These are phyloP conservation scores for Magnolia kwangsiensis DNA, from an alignment of 164 flowering plant genomes.

Conservation along the genomic window DNA sequence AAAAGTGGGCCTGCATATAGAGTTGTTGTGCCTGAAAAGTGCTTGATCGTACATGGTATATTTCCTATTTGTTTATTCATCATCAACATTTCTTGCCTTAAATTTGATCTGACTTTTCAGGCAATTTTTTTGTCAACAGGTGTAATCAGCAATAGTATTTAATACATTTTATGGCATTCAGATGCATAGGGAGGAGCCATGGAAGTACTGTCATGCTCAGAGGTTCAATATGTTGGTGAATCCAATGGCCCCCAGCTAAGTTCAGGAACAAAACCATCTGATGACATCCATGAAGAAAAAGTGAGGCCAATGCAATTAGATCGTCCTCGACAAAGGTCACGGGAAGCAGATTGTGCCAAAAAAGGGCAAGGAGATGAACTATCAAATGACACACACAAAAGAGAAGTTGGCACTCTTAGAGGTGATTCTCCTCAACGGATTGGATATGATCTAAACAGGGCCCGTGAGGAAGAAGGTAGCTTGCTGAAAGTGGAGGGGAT, in stretches of 20 bases:
- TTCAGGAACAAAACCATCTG: conserved; percentile 21
- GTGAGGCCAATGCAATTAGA: neutral
- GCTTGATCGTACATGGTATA: neutral
- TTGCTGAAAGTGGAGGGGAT: neutral
- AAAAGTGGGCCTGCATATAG: neutral
- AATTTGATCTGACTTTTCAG: neutral
- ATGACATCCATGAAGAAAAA: conserved; percentile 6
- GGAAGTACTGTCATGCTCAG: conserved; percentile 62
- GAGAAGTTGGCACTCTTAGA: neutral
- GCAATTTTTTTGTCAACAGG: neutral
- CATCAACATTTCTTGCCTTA: neutral
- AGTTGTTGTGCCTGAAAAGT: neutral
- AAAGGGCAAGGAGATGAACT: conserved; percentile 24
- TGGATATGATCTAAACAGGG: conserved; percentile 2
- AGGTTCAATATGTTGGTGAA: conserved; percentile 48
- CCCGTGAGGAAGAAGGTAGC: neutral
- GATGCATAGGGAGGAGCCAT: conserved; percentile 27
- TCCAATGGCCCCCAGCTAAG: conserved; percentile 40
- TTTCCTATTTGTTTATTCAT: neutral
- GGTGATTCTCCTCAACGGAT: neutral
- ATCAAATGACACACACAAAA: conserved; percentile 2
- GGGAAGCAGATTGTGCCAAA: conserved; percentile 4
- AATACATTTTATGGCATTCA: conserved; percentile 9
- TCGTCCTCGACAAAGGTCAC: conserved; percentile 7
- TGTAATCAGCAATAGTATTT: neutral